Conservation (phyloP, 2,329 filamentous ascomycete genomes). For the Teratosphaeria zuluensis region DNA sequence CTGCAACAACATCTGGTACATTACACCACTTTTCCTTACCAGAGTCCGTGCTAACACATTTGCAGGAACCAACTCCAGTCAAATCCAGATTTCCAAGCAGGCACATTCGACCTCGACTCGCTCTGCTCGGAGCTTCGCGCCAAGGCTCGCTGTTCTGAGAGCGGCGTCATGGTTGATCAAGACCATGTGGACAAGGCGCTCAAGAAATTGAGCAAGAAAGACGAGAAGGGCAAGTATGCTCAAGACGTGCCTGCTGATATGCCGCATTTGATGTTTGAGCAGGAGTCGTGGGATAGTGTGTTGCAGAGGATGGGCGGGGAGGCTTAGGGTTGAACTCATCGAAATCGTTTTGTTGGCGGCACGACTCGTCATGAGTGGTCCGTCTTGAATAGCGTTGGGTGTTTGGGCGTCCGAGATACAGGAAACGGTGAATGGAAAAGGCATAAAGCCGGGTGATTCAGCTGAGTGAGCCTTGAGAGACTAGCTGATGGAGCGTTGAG, state of each 20-base stretch:
- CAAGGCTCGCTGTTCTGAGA: constrained; percentile 91
- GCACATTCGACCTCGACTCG: constrained; percentile 87
- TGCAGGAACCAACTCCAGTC: constrained; percentile 79
- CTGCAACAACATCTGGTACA: constrained; percentile 86
- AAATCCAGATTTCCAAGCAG: constrained; percentile 77
- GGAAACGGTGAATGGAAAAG: neutral
- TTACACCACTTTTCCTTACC: neutral
- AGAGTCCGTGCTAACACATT: constrained; percentile 30
- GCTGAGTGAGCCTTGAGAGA: too few species aligned
- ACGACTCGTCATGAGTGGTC: neutral
- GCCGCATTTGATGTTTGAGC: constrained; percentile 16
- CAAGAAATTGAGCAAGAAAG: constrained; percentile 32
- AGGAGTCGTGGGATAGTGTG: constrained; percentile 19
- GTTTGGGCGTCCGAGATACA: neutral
- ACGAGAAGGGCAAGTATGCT: constrained; percentile 15
- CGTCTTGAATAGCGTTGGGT: neutral
- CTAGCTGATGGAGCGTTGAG: neutral
- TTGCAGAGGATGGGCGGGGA: constrained; percentile 13
- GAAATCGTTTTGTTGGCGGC: neutral
- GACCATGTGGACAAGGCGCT: constrained; percentile 66
- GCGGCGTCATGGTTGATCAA: constrained; percentile 79
- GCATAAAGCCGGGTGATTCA: neutral
- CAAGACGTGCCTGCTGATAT: neutral
- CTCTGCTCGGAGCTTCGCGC: constrained; percentile 87
- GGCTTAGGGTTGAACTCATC: neutral